Evolutionary conservation across 345 rosid species (phyloP), one percentile per base, ranked within the genome.

Genomic region (Citrus unshiu): DNA sequence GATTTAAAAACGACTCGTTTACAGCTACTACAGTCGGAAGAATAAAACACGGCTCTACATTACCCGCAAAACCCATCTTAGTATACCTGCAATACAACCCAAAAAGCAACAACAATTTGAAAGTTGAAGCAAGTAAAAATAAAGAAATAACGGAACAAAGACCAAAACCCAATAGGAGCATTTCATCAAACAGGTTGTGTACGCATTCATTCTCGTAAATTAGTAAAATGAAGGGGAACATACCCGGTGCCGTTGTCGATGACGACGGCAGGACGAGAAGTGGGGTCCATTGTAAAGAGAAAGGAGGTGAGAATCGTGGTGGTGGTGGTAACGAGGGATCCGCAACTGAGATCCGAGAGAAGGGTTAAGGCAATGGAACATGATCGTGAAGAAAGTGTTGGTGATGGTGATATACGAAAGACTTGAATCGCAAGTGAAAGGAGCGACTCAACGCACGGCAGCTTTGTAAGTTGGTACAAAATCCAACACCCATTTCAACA

Each of bases 211-310:
- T 14, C 5, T 68, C 39, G 16, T 7, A 69, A 58, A 8, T 43
- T 22, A 7, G 43, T 7, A 19, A 3, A 70, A 14, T 25, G 5
- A 62, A n/a, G 2, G n/a, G 4, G 10, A 54, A 76, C 68, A 25
- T 89, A 95, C 99, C 99, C 99, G 59, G 99, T 90, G 75, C 99
- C 99, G 78, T 90, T 93, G 86, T 96, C 99, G 86, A 96, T 93
- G 84, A 96, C 99, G 84, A 96, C 91, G 66, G 99, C 93, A 34
- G 98, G 98, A 59, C 99, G 94, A 79, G 91, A 87, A 59, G 95
- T 84, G 71, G 98, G 93, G 84, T 93, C 99, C 99, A 96, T 96
- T 69, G 64, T 22, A 74, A 76, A 64, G n/a, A 3, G 64, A 65
- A 62, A 66, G 34, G 37, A 72, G 79, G 67, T 66, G 43, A 58